A percentile compares a stretch with the other conserved stretches of the same genome.
Evolutionary conservation across 768 basidiomycete species (phyloP).

Genomic region (Xanthoconium stramineum): DNA sequence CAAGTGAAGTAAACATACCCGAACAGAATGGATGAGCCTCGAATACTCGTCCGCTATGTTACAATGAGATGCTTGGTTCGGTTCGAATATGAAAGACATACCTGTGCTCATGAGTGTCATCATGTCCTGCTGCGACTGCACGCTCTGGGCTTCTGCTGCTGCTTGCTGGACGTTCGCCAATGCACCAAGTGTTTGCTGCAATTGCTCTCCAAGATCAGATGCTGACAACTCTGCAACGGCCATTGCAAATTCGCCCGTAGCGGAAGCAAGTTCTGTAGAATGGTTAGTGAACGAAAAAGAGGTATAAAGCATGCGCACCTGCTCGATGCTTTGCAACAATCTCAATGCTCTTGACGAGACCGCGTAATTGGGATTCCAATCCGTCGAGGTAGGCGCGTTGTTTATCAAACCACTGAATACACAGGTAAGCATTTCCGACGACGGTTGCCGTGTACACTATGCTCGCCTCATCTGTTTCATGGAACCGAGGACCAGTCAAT

Average conservation of each 20-base stretch:
- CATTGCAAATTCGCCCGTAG: constrained; percentile 79
- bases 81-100: constrained; percentile 18
- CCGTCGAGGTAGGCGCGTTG: constrained; percentile 84
- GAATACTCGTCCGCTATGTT: constrained; percentile 81
- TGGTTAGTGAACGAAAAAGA: background rate
- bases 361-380: constrained; percentile 84
- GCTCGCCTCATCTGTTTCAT: constrained; percentile 82
- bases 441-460: background rate
- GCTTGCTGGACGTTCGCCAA: constrained; percentile 74
- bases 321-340: constrained; percentile 77
- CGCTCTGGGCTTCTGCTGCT: constrained; percentile 68
- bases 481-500: constrained; percentile 74
- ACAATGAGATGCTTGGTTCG: constrained; percentile 5
- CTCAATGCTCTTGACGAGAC: constrained; percentile 85
- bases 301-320: constrained; percentile 41
- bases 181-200: constrained; percentile 65
- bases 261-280: constrained; percentile 57
- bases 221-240: constrained; percentile 64
- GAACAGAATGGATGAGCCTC: constrained; percentile 82
- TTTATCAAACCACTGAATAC: constrained; percentile 92
- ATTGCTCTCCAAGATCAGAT: constrained; percentile 71
- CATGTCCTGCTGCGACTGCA: constrained; percentile 81
- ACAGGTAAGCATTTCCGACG: constrained; percentile 1
- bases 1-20: constrained; percentile 46
- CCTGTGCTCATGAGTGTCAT: constrained; percentile 76